Conservation (phyloP, 2,329 filamentous ascomycete species). For the Diaporthe amygdali region DNA sequence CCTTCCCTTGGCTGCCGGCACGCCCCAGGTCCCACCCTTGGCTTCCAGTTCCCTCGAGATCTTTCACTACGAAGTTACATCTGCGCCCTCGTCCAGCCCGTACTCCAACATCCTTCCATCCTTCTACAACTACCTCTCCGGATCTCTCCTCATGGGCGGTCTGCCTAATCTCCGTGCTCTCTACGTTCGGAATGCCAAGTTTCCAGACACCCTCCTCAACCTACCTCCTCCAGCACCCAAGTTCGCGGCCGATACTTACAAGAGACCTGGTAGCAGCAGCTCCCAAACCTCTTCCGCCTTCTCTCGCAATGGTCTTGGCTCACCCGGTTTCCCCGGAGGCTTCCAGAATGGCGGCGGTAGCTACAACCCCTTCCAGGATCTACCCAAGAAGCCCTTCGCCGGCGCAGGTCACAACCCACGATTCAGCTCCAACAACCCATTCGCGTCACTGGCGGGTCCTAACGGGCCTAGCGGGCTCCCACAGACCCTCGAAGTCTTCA, state of each 20-base stretch:
- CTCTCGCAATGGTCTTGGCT: constrained; percentile 27
- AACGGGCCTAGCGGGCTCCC: constrained; percentile 46
- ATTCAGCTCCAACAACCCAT: constrained; percentile 67
- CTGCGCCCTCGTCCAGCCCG: constrained; percentile 59
- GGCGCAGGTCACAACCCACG: constrained; percentile 39
- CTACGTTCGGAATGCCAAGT: constrained; percentile 84
- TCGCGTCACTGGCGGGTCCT: constrained; percentile 44
- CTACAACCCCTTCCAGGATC: constrained; percentile 26
- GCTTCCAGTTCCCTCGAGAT: constrained; percentile 71
- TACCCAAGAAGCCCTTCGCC: constrained; percentile 31
- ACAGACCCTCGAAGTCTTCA: constrained; percentile 64
- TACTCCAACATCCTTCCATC: constrained; percentile 60
- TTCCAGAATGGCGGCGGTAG: constrained; percentile 25
- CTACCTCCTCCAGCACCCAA: constrained; percentile 67
- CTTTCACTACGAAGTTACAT: constrained; percentile 83
- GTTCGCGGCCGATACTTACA: constrained; percentile 43
- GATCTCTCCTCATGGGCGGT: constrained; percentile 77
- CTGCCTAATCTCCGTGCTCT: constrained; percentile 77
- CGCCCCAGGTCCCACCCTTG: constrained; percentile 62
- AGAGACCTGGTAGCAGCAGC: constrained; percentile 40
- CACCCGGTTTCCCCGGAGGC: constrained; percentile 27
- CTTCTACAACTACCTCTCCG: constrained; percentile 86
- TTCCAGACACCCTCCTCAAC: constrained; percentile 77
- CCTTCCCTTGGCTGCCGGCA: constrained; percentile 52
- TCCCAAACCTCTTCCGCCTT: constrained; percentile 29